phyloP scores from a whole-genome alignment of 805 yeast genomes.

The Saccharomycopsis sp. region DNA sequence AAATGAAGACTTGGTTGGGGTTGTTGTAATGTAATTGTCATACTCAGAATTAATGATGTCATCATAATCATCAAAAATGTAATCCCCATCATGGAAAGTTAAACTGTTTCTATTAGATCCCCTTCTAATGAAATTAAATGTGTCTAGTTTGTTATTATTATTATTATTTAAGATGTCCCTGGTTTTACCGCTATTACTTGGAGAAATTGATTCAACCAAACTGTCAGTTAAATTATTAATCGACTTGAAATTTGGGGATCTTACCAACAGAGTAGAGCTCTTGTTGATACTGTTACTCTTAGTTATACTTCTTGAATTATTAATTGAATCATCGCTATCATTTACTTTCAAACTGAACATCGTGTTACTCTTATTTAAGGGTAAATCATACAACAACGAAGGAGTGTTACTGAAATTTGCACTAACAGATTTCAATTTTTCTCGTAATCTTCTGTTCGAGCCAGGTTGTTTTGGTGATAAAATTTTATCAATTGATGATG shows the following conservation, averaged over 20 bases:
- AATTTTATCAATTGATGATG: slow-evolving; percentile 11
- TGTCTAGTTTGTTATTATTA: background rate
- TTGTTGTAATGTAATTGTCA: slow-evolving; percentile 1
- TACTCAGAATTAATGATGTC: slow-evolving; percentile 7
- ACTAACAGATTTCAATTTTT: slow-evolving; percentile 8
- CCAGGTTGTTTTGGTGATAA: slow-evolving; percentile 3
- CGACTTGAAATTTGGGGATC: slow-evolving; percentile 13
- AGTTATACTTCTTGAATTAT: background rate
- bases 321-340: slow-evolving; percentile 18
- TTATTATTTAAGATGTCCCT: too few species aligned
- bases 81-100: slow-evolving; percentile 3
- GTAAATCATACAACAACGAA: slow-evolving; percentile 3
- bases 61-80: slow-evolving; percentile 8
- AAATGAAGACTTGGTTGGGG: slow-evolving; percentile 8
- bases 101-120: slow-evolving; percentile 1
- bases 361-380: background rate
- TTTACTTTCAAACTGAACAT: slow-evolving; percentile 12
- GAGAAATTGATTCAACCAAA: too few species aligned
- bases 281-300: slow-evolving; percentile 1
- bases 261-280: slow-evolving; percentile 7
- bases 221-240: slow-evolving; percentile 2
- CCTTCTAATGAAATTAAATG: background rate
- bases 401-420: slow-evolving; percentile 1
- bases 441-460: slow-evolving; percentile 5
- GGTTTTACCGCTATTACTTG: too few species aligned